Evolutionary conservation across 129 eudicot genomes (phyloP).

Genomic region (Daucus carota): DNA sequence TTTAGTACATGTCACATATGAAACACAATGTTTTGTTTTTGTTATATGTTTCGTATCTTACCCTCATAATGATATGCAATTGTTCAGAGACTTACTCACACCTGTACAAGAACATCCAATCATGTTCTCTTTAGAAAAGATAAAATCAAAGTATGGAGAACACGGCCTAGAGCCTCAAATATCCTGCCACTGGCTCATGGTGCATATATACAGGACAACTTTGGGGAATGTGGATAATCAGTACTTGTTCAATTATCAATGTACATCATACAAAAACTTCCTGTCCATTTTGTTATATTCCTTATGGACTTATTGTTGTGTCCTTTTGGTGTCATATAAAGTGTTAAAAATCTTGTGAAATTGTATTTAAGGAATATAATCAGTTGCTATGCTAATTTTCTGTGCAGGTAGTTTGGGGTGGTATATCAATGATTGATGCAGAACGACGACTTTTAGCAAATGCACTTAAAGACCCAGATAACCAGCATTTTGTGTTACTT

Average conservation of each 20-base stretch:
- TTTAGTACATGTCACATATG: not conserved
- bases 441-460: conserved; percentile 85
- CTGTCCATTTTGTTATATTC: too few species aligned
- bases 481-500: conserved; percentile 89
- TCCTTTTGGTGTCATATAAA: not conserved
- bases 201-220: not conserved
- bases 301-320: too few species aligned
- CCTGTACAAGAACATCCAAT: too few species aligned
- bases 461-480: conserved; percentile 78
- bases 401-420: conserved; percentile 91
- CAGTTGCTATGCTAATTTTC: not conserved
- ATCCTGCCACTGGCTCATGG: not conserved
- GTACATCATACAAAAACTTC: too few species aligned
- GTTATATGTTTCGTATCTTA: not conserved
- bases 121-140: too few species aligned
- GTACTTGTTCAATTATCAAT: too few species aligned
- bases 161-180: too few species aligned
- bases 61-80: too few species aligned
- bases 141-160: too few species aligned
- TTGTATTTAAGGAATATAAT: not conserved
- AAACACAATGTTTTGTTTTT: not conserved
- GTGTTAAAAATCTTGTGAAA: not conserved
- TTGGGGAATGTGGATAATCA: not conserved
- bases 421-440: conserved; percentile 92
- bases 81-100: too few species aligned